Percentiles rank a stretch among this genome's conserved stretches.
These are phyloP conservation scores for Brassica nigra DNA, from an alignment of 345 rosid genomes.

Conservation along the genomic window DNA sequence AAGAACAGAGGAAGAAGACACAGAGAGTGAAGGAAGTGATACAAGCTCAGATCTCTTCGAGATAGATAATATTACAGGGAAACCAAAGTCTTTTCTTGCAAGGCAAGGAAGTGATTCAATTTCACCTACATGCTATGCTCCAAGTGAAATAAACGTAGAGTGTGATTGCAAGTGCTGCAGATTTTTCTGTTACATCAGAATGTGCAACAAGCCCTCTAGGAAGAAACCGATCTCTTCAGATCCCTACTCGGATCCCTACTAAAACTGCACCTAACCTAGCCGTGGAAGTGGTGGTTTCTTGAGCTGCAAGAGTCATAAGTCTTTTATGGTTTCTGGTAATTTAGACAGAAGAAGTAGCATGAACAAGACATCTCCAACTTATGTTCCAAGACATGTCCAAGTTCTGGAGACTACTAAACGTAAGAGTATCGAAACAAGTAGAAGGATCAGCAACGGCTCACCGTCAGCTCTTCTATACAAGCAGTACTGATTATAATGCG, in stretches of 20 bases:
- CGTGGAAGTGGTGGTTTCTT: conserved; percentile 37
- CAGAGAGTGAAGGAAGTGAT: conserved; percentile 41
- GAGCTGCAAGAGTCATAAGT: conserved; percentile 76
- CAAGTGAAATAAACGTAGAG: conserved; percentile 90
- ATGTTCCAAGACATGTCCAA: conserved; percentile 44
- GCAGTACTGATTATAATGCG: conserved; percentile 31
- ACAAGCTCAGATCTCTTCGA: conserved; percentile 86
- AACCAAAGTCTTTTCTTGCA: conserved; percentile 53
- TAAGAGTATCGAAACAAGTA: conserved; percentile 41
- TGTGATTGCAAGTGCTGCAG: conserved; percentile 91
- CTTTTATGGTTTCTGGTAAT: conserved; percentile 43
- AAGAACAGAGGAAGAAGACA: conserved; percentile 34
- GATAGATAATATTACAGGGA: conserved; percentile 71
- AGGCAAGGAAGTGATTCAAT: conserved; percentile 52
- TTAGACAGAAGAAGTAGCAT: conserved; percentile 26
- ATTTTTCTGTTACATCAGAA: conserved; percentile 64
- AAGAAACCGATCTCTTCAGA: conserved; percentile 31
- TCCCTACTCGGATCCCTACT: conserved; percentile 30
- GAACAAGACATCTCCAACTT: conserved; percentile 19
- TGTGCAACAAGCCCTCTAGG: conserved; percentile 51
- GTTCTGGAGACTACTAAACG: conserved; percentile 50
- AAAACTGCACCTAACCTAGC: conserved; percentile 24
- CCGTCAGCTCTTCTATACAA: conserved; percentile 48
- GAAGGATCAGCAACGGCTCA: conserved; percentile 40
- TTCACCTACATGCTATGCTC: conserved; percentile 56